These are phyloP conservation scores for Cryphonectria carpinicola DNA, from an alignment of 2,329 filamentous ascomycete genomes.

Conservation along the genomic window DNA sequence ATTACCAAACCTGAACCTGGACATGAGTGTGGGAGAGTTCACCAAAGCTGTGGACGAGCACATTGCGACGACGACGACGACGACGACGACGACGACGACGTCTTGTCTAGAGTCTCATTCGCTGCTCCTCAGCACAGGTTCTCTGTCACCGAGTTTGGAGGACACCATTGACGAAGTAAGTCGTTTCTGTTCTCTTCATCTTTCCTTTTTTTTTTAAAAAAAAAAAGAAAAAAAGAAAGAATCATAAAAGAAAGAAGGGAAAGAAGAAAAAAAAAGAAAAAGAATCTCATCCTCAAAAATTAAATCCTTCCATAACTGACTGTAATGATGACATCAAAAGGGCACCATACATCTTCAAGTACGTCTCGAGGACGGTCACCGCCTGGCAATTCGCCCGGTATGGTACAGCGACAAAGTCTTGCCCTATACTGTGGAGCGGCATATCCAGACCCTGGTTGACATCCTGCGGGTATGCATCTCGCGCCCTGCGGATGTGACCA, in stretches of 20 bases:
- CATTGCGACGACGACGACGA: constrained; percentile 21
- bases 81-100: too few relatives aligned
- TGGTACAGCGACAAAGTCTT: constrained; percentile 47
- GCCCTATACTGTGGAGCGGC: constrained; percentile 46
- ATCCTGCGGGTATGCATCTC: constrained; percentile 42
- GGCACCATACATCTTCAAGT: constrained; percentile 39
- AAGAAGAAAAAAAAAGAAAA: not conserved
- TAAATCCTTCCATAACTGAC: not conserved
- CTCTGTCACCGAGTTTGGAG: constrained; percentile 20
- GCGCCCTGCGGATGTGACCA: constrained; percentile 33
- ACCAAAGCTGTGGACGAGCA: constrained; percentile 33
- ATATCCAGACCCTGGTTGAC: constrained; percentile 48
- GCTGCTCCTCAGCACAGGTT: constrained; percentile 31
- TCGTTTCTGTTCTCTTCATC: not conserved
- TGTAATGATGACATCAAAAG: constrained; percentile 34
- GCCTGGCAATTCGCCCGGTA: constrained; percentile 43
- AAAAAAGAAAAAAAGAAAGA: too few relatives aligned
- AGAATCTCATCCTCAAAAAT: not conserved
- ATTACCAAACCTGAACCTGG: constrained; percentile 35
- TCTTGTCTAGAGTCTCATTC: constrained; percentile 11
- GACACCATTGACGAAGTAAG: constrained; percentile 35
- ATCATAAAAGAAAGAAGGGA: too few relatives aligned
- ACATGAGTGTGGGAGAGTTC: constrained; percentile 37
- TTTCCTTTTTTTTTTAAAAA: too few relatives aligned
- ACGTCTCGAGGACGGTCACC: constrained; percentile 31